Base-by-base conservation (phyloP, 768 basidiomycete genomes). In the Paxillus rubicundulus region DNA sequence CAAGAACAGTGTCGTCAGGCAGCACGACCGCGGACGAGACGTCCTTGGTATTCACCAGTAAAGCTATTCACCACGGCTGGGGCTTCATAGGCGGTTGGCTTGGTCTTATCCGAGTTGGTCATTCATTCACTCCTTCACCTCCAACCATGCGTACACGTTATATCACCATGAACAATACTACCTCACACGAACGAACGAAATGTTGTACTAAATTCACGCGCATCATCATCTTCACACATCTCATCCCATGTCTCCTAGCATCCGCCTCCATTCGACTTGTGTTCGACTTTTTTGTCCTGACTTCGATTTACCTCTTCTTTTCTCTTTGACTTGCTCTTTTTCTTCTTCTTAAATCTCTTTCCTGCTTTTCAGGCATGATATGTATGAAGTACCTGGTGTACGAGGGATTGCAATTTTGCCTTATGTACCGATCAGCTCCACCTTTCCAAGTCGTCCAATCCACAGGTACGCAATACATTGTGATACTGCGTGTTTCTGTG, bases 11-110 rank as follows among this genome's bases (percentile, higher is more conserved):
- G 69, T 61, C 70, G 70, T 36, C 64, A 69, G 47, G 69, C 58
- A 18, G 61, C 64, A 33, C 64, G 69, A 30, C 67, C 68, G 57
- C 72, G 77, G 52, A 67, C 77, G 52, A 72, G 74, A 60, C 74
- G 77, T 34, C 70, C 74, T 57, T 83, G 82, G 82, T 82, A 82
- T 64, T 76, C 76, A 49, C 74, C 79, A 27, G 76, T 76, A 65
- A 76, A 77, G 66, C 62, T 82, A 56, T 79, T 81, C 58, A 63
- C 74, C 56, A 71, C 76, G 44, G 62, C 74, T 49, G 73, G 73
- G 49, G 72, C 69, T 42, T 63, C 68, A 51, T 70, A 70, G 68
- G 54, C 21, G n/a, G 43, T 28, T 41, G 32, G 28, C 27, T 24
- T 43, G 37, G n/a, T 30, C 43, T 44, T 55, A 52, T 17, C 20